Conservation (phyloP, 495 filamentous ascomycete genomes). For the Annulohypoxylon stygium region DNA sequence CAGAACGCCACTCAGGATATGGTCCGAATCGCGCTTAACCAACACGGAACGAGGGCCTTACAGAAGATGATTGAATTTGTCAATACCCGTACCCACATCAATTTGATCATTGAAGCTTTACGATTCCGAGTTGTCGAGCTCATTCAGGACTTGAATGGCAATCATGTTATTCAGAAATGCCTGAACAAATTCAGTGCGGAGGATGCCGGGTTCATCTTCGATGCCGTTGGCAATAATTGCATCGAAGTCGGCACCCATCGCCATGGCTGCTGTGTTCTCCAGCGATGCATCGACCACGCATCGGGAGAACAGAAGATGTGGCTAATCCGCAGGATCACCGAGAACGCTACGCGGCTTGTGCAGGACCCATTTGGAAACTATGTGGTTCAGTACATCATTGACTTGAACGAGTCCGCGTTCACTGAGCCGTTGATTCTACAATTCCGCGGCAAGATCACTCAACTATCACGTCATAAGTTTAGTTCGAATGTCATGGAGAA, state of each 20-base stretch:
- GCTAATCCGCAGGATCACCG: constrained; percentile 86
- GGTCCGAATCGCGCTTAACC: constrained; percentile 92
- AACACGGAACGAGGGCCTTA: constrained; percentile 94
- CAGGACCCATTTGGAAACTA: constrained; percentile 99
- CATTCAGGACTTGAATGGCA: constrained; percentile 97
- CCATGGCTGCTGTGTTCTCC: constrained; percentile 97
- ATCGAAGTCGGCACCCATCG: constrained; percentile 95
- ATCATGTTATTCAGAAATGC: constrained; percentile 99
- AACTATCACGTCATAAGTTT: constrained; percentile 96
- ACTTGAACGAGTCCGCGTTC: constrained; percentile 84
- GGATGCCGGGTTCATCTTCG: constrained; percentile 96
- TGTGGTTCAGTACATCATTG: constrained; percentile 97
- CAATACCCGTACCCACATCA: constrained; percentile 79
- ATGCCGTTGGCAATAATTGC: constrained; percentile 87
- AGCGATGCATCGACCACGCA: constrained; percentile 98
- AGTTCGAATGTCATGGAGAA: constrained; percentile 99
- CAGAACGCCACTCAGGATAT: constrained; percentile 87
- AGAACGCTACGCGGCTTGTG: constrained; percentile 82
- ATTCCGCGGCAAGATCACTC: constrained; percentile 79
- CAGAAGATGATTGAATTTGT: constrained; percentile 99
- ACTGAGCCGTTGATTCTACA: constrained; percentile 84
- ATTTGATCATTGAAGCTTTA: constrained; percentile 84
- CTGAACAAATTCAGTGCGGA: constrained; percentile 86
- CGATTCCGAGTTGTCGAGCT: constrained; percentile 84
- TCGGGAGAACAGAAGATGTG: constrained; percentile 88